Percentiles rank a stretch among this genome's conserved stretches.
These are phyloP conservation scores for Oidium heveae DNA, from an alignment of 2,329 filamentous ascomycete genomes.

Conservation along the genomic window DNA sequence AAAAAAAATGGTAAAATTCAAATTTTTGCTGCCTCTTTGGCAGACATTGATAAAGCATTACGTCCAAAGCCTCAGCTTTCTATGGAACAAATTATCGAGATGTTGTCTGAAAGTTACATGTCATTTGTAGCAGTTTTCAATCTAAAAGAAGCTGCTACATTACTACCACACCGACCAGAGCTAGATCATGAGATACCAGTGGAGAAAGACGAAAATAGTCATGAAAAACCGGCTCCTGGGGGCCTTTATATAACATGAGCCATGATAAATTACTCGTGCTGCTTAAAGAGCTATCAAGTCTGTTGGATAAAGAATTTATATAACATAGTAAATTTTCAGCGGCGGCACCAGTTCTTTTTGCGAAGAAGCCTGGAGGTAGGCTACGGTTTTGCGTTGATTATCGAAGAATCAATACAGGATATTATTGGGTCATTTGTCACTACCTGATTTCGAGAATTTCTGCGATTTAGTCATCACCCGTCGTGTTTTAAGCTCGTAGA, in stretches of 20 bases:
- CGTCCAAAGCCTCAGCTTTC: background rate
- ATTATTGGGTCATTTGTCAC: no score
- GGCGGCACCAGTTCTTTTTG: background rate
- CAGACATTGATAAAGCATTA: constrained; percentile 1
- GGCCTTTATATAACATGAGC: background rate
- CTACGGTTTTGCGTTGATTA: background rate
- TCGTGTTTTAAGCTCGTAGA: no score
- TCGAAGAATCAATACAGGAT: background rate
- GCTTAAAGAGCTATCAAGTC: background rate
- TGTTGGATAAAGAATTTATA: background rate
- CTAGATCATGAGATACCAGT: background rate
- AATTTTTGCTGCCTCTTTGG: background rate
- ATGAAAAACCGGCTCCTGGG: background rate
- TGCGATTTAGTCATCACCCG: no score
- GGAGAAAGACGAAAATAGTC: background rate
- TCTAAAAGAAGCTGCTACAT: background rate
- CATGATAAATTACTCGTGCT: background rate
- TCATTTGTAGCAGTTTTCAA: background rate
- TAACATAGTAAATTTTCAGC: background rate
- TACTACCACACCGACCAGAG: background rate
- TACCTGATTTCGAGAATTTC: no score
- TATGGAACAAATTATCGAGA: background rate
- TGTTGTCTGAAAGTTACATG: background rate
- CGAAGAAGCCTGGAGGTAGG: background rate
- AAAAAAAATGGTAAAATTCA: background rate